Evolutionary conservation across 2,329 filamentous ascomycete genomes (phyloP), one percentile per base, ranked within the genome.

Genomic region (Botrytis deweyae): DNA sequence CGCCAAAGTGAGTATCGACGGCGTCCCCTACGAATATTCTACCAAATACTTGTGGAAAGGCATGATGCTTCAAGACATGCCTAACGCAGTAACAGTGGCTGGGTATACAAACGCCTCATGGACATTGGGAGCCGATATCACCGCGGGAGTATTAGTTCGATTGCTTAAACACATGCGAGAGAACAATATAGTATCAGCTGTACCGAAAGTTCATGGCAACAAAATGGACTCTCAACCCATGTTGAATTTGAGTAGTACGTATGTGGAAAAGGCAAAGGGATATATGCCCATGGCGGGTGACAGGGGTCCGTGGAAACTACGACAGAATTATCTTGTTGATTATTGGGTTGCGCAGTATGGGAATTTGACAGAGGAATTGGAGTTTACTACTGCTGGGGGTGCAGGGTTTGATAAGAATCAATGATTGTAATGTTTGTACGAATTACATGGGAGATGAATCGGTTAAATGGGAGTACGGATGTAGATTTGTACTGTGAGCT

Each of bases 61-160:
- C 8, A 83, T 86, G 72, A 91, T 93, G 90, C 80, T 93, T 1
- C 87, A 92, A 76, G 89, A 88, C 66, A 80, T 92, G 1, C 91
- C 91, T 9, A 93, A 93, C 78, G 82, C 87, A 2, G 85, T 85
- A 1, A 85, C 89, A 70, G 83, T 91, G 52, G 84, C 91, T 62
- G 91, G 91, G 14, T 93, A 93, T 80, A 87, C 88, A 33, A 88
- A 90, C 65, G 86, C 87, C 0, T 87, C 87, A 0, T 93, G 91
- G 91, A 93, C 91, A 0, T 86, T 91, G 0, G 90, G 90, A 4
- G 87, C 88, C 0, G 90, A 91, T 70, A 70, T 75, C 3, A 79
- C 79, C 18, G 78, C 79, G 1, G 44, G 65, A 22, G 66, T 78
- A 5, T 69, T 80, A 3, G 79, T 78, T 42, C 74, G 79, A n/a